Evolutionary conservation across 441 rosid genomes (phyloP).

Genomic region (Euphorbia celastroides): DNA sequence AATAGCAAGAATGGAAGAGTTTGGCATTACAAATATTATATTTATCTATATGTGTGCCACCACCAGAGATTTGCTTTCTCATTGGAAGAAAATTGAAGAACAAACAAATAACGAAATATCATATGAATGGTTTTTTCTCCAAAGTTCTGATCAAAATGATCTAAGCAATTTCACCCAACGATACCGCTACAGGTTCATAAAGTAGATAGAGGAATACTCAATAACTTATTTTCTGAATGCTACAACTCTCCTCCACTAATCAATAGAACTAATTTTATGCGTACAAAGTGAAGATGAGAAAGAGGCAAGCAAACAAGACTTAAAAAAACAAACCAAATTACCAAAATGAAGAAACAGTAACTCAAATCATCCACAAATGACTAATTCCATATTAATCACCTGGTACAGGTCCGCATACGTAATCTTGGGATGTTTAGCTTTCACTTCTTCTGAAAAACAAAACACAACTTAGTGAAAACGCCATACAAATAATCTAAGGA

Average conservation of each 20-base stretch:
- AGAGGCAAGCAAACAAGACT: neutral
- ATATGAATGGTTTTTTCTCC: too few species aligned
- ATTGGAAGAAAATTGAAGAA: too few species aligned
- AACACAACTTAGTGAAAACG: neutral
- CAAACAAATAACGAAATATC: too few species aligned
- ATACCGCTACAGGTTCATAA: neutral
- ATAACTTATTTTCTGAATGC: neutral
- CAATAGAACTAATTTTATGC: neutral
- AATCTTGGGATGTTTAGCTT: slow-evolving; percentile 70
- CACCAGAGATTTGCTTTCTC: too few species aligned
- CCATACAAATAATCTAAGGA: neutral
- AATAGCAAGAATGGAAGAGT: too few species aligned
- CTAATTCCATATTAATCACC: slow-evolving; percentile 33
- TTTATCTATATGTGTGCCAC: too few species aligned
- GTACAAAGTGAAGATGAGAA: neutral
- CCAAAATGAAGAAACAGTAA: neutral
- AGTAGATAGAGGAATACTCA: neutral
- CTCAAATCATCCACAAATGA: neutral
- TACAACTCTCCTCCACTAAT: neutral
- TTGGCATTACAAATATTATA: too few species aligned
- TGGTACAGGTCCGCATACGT: slow-evolving; percentile 83
- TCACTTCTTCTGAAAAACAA: slow-evolving; percentile 60
- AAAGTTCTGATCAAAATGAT: too few species aligned
- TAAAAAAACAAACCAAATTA: neutral
- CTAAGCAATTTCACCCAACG: neutral